phyloP scores from a whole-genome alignment of 495 filamentous ascomycete species.

The Bathelium albidoporum region DNA sequence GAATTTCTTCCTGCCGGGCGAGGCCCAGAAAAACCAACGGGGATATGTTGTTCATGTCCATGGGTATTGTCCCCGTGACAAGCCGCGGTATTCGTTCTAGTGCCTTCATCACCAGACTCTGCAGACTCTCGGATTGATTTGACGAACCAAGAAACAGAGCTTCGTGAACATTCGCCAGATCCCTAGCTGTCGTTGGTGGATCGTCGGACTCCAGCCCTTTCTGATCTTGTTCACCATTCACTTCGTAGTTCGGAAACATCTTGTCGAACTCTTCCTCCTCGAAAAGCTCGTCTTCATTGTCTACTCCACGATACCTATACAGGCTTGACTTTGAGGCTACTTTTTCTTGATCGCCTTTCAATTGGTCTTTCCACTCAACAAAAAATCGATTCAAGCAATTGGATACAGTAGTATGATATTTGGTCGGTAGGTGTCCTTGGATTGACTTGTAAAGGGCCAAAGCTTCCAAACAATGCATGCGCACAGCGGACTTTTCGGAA shows the following conservation, averaged over 20 bases:
- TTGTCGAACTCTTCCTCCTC: conserved; percentile 65
- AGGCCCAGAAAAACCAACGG: conserved; percentile 57
- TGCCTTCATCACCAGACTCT: background rate
- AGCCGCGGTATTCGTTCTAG: background rate
- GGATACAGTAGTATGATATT: background rate
- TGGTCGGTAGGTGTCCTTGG: background rate
- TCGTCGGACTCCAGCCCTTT: conserved; percentile 24
- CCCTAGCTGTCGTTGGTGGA: conserved; percentile 38
- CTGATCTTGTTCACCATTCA: conserved; percentile 28
- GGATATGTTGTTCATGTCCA: conserved; percentile 36
- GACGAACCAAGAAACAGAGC: conserved; percentile 32
- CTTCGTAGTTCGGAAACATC: conserved; percentile 72
- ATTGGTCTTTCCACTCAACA: conserved; percentile 61
- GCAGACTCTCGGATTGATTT: background rate
- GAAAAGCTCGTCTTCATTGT: conserved; percentile 57
- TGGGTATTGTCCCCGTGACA: background rate
- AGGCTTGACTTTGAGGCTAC: conserved; percentile 59
- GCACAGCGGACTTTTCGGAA: background rate
- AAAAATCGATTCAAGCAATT: conserved; percentile 59
- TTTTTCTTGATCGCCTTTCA: conserved; percentile 61
- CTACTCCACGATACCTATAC: conserved; percentile 69
- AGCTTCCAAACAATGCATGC: background rate
- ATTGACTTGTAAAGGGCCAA: background rate
- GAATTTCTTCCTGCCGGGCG: conserved; percentile 43
- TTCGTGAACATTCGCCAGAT: conserved; percentile 44